A percentile compares a stretch with the other conserved stretches of the same genome.
Evolutionary conservation across 23 red algal genomes (phyloP).

Genomic region (Gracilaria domingensis): DNA sequence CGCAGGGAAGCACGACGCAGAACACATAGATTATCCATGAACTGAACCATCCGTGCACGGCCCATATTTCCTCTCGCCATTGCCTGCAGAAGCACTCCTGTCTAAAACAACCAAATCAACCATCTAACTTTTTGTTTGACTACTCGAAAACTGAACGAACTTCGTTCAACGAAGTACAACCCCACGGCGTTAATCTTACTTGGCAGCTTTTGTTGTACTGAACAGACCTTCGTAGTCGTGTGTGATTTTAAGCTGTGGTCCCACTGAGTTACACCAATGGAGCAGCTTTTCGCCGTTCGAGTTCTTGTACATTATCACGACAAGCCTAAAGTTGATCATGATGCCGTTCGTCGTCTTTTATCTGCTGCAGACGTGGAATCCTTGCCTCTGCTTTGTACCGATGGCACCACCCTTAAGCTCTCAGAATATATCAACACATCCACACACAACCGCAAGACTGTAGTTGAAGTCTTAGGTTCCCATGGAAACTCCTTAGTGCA

Average conservation of each 20-base stretch:
- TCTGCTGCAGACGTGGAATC: conserved; percentile 65
- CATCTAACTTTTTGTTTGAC: background rate
- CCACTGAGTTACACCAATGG: conserved; percentile 18
- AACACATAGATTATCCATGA: background rate
- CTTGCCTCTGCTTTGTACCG: conserved; percentile 25
- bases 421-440: conserved; percentile 40
- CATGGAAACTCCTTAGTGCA: conserved; percentile 47
- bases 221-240: background rate
- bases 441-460: conserved; percentile 28
- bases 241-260: background rate
- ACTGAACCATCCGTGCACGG: background rate
- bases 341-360: conserved; percentile 62
- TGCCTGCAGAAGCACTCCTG: background rate
- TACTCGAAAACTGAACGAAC: background rate
- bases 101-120: background rate
- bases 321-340: conserved; percentile 73
- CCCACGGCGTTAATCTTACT: background rate
- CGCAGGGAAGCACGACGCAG: background rate
- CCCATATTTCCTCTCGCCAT: background rate
- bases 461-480: conserved; percentile 49
- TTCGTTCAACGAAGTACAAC: background rate
- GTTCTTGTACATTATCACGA: conserved; percentile 76
- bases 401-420: conserved; percentile 49
- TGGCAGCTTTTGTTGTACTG: background rate
- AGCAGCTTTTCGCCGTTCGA: conserved; percentile 69